phyloP scores from a whole-genome alignment of 495 filamentous ascomycete species.

The Penicillium pulvis region DNA sequence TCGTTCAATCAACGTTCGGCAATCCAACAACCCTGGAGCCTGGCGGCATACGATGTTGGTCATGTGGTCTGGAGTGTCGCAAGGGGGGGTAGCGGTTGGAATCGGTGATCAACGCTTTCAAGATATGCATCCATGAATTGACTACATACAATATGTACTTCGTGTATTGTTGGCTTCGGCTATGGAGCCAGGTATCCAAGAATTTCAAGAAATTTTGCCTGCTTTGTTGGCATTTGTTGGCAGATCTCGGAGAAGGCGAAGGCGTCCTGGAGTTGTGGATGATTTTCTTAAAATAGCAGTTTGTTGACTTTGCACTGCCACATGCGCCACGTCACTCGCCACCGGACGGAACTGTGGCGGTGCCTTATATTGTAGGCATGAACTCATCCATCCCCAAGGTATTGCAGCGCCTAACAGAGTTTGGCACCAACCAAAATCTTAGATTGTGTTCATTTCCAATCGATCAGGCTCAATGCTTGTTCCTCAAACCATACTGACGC shows the following conservation, averaged over 20 bases:
- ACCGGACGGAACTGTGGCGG: conserved; percentile 6
- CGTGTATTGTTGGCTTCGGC: not conserved
- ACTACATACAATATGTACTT: not conserved
- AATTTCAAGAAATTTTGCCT: not conserved
- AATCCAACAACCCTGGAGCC: conserved; percentile 23
- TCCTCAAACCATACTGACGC: conserved; percentile 7
- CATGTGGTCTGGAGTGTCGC: conserved; percentile 26
- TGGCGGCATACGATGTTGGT: conserved; percentile 33
- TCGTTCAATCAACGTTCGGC: conserved; percentile 19
- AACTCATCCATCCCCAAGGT: not conserved
- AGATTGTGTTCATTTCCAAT: conserved; percentile 8
- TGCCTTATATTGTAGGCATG: not conserved
- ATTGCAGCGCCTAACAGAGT: not conserved
- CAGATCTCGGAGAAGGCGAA: conserved; percentile 12
- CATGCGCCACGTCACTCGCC: conserved; percentile 26
- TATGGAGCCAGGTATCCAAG: not conserved
- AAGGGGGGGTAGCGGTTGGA: conserved; percentile 7
- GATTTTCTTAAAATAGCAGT: conserved; percentile 18
- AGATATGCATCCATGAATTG: not conserved
- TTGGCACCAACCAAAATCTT: not conserved
- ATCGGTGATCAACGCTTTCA: conserved; percentile 1
- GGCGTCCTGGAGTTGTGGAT: not conserved
- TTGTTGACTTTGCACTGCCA: conserved; percentile 13
- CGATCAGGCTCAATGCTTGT: conserved; percentile 9
- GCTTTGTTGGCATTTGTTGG: conserved; percentile 2